Base-by-base conservation (phyloP, 345 rosid species). In the Gossypium arboreum region DNA sequence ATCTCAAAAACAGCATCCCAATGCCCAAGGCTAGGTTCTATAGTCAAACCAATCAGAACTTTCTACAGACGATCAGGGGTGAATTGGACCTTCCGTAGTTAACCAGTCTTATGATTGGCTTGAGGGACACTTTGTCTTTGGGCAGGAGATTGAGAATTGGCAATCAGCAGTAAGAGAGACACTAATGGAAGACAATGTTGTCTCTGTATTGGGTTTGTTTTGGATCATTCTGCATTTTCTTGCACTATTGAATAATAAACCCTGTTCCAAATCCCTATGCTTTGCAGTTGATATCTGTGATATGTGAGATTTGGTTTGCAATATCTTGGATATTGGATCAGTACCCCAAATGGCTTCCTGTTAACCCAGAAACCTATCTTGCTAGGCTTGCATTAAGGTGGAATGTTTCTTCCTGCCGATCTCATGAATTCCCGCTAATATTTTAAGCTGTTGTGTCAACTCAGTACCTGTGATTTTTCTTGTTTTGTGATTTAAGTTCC, bases 231-330 rank as follows among this genome's bases (percentile, higher is more conserved):
- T 76, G 83, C 85, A 78, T 92, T 83, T 94, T 94, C 89, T 85
- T 94, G 87, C 94, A 91, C 68, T 94, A 91, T 76, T 90, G 98
- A 75, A 81, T 94, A 73, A 89, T 94, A 60, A 92, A 94, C 78
- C 97, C 98, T 65, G 97, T 92, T 79, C 82, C 78, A 75, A 88
- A 94, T 83, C 97, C 98, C 12, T 88, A 69, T 83, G 84, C 91
- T 48, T 79, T 94, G 78, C 91, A 97, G 98, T 84, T 94, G 79
- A 77, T 91, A 78, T 94, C 98, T 12, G 96, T 94, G 59, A 91
- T 94, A 79, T 94, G 98, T 85, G 97, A 94, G 88, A 86, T 94
- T 48, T 94, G 97, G 97, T 94, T 92, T 84, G 98, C 98, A 71
- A 54, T 92, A 13, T 94, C 97, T 70, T 94, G 97, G 98, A 92